A percentile compares a stretch with the other conserved stretches of the same genome.
Evolutionary conservation across 768 basidiomycete species (phyloP).

Genomic region (Russula emetica): DNA sequence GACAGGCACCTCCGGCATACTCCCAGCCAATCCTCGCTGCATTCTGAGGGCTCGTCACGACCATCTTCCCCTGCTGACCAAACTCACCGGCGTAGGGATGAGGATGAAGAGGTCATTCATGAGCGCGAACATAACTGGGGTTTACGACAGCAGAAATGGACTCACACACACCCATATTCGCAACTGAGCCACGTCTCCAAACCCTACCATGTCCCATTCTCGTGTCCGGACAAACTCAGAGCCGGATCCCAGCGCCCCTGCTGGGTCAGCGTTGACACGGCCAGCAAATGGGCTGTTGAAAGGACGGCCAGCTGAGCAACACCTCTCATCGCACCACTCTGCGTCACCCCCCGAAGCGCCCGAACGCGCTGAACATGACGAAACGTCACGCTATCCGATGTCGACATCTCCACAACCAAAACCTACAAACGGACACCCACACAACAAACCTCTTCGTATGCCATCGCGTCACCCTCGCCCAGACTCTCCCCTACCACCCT

Average conservation of each 20-base stretch:
- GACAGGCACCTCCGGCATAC: constrained; percentile 29
- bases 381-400: background rate
- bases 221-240: constrained; percentile 23
- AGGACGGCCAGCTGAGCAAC: background rate
- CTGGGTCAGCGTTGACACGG: background rate
- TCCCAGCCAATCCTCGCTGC: constrained; percentile 18
- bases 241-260: constrained; percentile 9
- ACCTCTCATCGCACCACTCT: background rate
- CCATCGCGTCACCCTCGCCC: constrained; percentile 2
- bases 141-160: constrained; percentile 42
- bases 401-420: constrained; percentile 7
- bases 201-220: constrained; percentile 24
- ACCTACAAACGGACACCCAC: background rate
- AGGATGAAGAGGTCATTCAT: constrained; percentile 36
- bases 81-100: constrained; percentile 30
- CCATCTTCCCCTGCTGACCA: constrained; percentile 8
- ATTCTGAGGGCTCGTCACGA: constrained; percentile 24
- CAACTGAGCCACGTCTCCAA: constrained; percentile 27
- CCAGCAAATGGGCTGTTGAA: background rate
- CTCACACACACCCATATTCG: constrained; percentile 27
- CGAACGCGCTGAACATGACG: constrained; percentile 2
- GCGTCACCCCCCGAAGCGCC: background rate
- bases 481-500: constrained; percentile 15
- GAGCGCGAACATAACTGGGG: constrained; percentile 69
- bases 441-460: constrained; percentile 5